A percentile compares a stretch with the other conserved stretches of the same genome.
phyloP scores from a whole-genome alignment of 768 basidiomycete genomes.

The Hortiboletus campestris region DNA sequence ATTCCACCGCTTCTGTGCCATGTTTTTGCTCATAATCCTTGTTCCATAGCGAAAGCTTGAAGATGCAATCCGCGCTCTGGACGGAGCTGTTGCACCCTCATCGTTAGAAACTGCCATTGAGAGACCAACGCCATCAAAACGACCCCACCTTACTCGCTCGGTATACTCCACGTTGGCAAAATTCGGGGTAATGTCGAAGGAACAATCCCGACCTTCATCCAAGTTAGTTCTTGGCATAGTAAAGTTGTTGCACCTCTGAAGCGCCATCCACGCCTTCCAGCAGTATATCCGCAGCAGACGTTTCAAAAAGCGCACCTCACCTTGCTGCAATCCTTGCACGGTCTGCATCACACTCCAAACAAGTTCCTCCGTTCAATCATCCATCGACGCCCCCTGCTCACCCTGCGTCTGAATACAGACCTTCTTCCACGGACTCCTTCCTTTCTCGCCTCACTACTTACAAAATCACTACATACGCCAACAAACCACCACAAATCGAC shows the following conservation, averaged over 20 bases:
- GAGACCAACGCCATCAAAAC: conserved; percentile 45
- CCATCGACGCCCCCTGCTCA: conserved; percentile 23
- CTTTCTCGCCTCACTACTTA: conserved; percentile 72
- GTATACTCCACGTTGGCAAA: conserved; percentile 78
- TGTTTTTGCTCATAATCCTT: background rate
- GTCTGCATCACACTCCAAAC: conserved; percentile 50
- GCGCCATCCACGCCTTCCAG: background rate
- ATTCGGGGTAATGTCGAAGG: conserved; percentile 64
- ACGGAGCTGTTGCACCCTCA: conserved; percentile 53
- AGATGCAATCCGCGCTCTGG: conserved; percentile 72
- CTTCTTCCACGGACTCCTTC: conserved; percentile 74
- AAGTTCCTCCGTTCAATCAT: conserved; percentile 49
- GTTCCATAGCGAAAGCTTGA: conserved; percentile 68
- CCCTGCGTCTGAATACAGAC: conserved; percentile 63
- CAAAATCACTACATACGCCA: conserved; percentile 76
- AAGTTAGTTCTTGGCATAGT: conserved; percentile 12
- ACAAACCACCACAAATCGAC: conserved; percentile 71
- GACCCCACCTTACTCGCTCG: conserved; percentile 53
- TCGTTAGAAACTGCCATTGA: conserved; percentile 29
- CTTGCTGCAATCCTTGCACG: conserved; percentile 71
- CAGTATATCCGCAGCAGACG: conserved; percentile 16
- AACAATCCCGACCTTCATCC: conserved; percentile 34
- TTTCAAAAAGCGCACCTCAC: conserved; percentile 64
- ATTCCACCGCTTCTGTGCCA: background rate
- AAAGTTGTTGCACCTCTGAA: conserved; percentile 3